These are phyloP conservation scores for Stygiomarasmius scandens DNA, from an alignment of 1,284 basidiomycete species.

Conservation along the genomic window DNA sequence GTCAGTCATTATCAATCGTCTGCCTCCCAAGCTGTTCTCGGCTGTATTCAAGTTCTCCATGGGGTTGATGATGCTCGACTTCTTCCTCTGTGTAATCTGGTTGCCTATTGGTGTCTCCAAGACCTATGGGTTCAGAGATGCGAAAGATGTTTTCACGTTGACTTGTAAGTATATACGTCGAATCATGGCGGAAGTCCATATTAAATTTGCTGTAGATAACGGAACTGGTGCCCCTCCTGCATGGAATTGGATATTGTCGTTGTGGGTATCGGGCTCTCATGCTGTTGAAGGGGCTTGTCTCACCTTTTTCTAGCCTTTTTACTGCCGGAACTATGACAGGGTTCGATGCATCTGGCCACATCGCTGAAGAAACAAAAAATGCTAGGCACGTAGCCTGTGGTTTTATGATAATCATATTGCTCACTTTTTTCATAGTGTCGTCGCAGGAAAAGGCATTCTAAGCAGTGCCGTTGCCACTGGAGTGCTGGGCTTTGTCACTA, in stretches of 20 bases:
- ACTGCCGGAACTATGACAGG: conserved; percentile 84
- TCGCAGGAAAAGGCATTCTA: conserved; percentile 80
- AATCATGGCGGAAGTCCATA: neutral
- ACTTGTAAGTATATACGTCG: neutral
- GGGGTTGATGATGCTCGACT: conserved; percentile 77
- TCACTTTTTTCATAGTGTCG: conserved; percentile 46
- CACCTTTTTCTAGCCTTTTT: conserved; percentile 60
- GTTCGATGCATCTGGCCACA: conserved; percentile 87
- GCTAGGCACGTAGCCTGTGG: conserved; percentile 53
- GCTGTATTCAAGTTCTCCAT: conserved; percentile 75
- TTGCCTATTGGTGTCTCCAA: conserved; percentile 83
- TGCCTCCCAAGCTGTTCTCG: conserved; percentile 76
- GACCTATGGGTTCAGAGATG: conserved; percentile 81
- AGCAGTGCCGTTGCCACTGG: conserved; percentile 76
- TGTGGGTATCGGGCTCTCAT: conserved; percentile 44
- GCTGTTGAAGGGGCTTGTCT: neutral
- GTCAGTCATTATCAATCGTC: conserved; percentile 78
- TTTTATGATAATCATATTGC: neutral
- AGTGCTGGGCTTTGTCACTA: conserved; percentile 71
- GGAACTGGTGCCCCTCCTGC: conserved; percentile 81
- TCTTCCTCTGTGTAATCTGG: conserved; percentile 85
- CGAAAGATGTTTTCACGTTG: conserved; percentile 72
- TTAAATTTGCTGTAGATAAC: conserved; percentile 57
- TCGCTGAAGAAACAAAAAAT: conserved; percentile 89
- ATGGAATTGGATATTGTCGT: conserved; percentile 87